Percentiles rank a stretch among this genome's conserved stretches.
Conservation (phyloP, 768 basidiomycete genomes). For the Tylopilus plumbeoviolaceoides region DNA sequence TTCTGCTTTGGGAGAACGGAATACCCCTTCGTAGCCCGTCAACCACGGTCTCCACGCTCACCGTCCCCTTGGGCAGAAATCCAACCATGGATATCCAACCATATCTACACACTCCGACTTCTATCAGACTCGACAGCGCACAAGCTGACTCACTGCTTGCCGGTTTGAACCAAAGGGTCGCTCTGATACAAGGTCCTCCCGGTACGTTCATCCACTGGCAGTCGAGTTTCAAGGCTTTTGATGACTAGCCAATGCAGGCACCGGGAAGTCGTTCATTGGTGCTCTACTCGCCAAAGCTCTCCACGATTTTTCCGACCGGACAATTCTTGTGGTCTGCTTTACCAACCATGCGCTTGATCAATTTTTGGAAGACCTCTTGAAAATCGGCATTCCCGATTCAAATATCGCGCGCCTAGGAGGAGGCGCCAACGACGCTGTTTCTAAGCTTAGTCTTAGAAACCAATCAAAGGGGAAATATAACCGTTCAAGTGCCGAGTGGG, state of each 20-base stretch:
- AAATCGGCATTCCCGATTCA: slow-evolving; percentile 49
- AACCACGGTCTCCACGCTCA: slow-evolving; percentile 11
- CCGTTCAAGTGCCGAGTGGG: slow-evolving; percentile 36
- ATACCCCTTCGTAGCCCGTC: slow-evolving; percentile 9
- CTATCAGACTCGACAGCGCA: slow-evolving; percentile 47
- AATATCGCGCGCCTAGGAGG: slow-evolving; percentile 54
- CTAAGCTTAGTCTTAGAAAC: slow-evolving; percentile 40
- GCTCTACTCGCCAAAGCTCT: slow-evolving; percentile 58
- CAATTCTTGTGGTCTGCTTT: slow-evolving; percentile 63
- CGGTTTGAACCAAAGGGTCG: slow-evolving; percentile 52
- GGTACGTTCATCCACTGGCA: slow-evolving; percentile 44
- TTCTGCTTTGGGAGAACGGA: slow-evolving; percentile 50
- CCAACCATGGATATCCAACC: slow-evolving; percentile 39
- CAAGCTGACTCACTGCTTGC: slow-evolving; percentile 45
- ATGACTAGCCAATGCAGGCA: slow-evolving; percentile 39
- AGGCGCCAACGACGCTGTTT: slow-evolving; percentile 47
- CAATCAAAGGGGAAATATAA: slow-evolving; percentile 28
- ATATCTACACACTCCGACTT: slow-evolving; percentile 34
- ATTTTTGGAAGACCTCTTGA: slow-evolving; percentile 57
- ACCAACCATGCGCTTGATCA: slow-evolving; percentile 74
- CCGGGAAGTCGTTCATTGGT: slow-evolving; percentile 71
- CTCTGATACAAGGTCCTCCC: slow-evolving; percentile 69
- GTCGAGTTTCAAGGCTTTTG: not conserved
- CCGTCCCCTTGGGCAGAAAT: slow-evolving; percentile 29
- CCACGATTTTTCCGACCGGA: slow-evolving; percentile 42